Evolutionary conservation across 208 protist genomes (phyloP).

Genomic region (Willaertia magna): DNA sequence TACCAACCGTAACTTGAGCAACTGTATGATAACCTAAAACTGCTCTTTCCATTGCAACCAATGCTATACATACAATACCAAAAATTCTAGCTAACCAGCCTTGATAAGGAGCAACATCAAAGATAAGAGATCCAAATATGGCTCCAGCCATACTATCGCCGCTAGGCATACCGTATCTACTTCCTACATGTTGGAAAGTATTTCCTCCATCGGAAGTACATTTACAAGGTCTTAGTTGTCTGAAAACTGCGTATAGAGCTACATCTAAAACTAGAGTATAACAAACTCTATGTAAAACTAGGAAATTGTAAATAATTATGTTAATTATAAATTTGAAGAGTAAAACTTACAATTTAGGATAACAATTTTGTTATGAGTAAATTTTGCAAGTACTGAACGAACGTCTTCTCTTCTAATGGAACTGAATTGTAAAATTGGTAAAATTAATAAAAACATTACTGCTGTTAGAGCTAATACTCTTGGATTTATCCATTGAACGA

Average conservation of each 20-base stretch:
- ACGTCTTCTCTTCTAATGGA: background rate
- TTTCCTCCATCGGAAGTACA: background rate
- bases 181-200: background rate
- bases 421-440: background rate
- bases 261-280: slow-evolving; percentile 11
- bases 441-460: background rate
- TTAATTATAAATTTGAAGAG: background rate
- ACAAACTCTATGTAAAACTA: slow-evolving; percentile 10
- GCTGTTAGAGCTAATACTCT: background rate
- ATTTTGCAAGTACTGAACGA: background rate
- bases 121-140: background rate
- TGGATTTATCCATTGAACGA: background rate
- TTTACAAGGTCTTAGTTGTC: slow-evolving; percentile 6
- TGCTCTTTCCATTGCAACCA: background rate
- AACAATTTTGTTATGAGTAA: background rate
- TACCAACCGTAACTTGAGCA: slow-evolving; percentile 11
- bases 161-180: background rate
- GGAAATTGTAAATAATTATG: background rate
- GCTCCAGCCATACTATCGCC: slow-evolving; percentile 10
- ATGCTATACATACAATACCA: background rate
- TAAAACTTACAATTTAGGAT: background rate
- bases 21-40: slow-evolving; percentile 10
- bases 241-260: slow-evolving; percentile 9
- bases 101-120: slow-evolving; percentile 4
- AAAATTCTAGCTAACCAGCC: background rate